These are phyloP conservation scores for Bimuria novae-zelandiae DNA, from an alignment of 2,329 filamentous ascomycete genomes.

Conservation along the genomic window DNA sequence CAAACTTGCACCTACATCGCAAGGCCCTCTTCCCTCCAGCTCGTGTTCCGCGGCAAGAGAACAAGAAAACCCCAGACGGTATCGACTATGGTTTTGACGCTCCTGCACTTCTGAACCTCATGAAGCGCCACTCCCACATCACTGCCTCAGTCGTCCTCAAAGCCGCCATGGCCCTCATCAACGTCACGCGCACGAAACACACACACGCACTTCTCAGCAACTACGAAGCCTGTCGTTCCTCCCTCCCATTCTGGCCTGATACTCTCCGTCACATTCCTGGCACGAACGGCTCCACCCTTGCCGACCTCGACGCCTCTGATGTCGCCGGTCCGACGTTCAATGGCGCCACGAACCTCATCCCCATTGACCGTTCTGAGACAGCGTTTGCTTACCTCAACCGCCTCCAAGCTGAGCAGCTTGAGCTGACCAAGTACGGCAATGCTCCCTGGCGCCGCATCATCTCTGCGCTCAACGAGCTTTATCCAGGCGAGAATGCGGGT, in stretches of 20 bases:
- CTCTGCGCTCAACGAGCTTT: background rate
- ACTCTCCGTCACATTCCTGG: slow-evolving; percentile 3
- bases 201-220: slow-evolving; percentile 6
- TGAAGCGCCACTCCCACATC: slow-evolving; percentile 3
- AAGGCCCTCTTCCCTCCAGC: slow-evolving; percentile 4
- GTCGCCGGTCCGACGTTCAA: slow-evolving; percentile 6
- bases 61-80: background rate
- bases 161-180: slow-evolving; percentile 7
- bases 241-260: slow-evolving; percentile 5
- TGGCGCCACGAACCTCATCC: slow-evolving; percentile 2
- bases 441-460: slow-evolving; percentile 4
- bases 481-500: slow-evolving; percentile 2
- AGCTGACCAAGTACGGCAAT: background rate
- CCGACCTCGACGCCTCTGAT: slow-evolving; percentile 6
- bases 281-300: background rate
- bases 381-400: slow-evolving; percentile 1
- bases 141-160: slow-evolving; percentile 4
- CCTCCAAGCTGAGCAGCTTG: background rate
- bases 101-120: slow-evolving; percentile 2
- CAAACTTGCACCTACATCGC: slow-evolving; percentile 4
- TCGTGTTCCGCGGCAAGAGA: background rate
- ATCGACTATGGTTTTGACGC: slow-evolving; percentile 8
- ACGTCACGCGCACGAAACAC: slow-evolving; percentile 6
- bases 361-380: background rate
- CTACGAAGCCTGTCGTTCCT: background rate